Percentiles rank a stretch among this genome's conserved stretches.
phyloP scores from a whole-genome alignment of 2,329 filamentous ascomycete genomes.

The Colletotrichum aenigma region DNA sequence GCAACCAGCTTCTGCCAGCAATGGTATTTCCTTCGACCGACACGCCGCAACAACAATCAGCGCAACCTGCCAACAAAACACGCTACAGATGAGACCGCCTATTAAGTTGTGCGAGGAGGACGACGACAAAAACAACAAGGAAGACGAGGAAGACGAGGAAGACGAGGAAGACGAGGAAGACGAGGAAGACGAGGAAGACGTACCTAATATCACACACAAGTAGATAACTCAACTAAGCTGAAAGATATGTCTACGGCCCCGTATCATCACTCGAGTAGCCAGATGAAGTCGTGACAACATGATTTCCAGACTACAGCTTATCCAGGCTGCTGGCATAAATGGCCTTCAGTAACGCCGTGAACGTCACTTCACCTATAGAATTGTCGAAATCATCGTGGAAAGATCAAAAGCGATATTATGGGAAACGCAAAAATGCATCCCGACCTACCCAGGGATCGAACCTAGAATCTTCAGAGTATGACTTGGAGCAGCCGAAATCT shows the following conservation, averaged over 20 bases:
- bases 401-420: not conserved
- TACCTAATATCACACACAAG: not conserved
- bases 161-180: no score
- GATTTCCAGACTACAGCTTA: not conserved
- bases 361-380: no score
- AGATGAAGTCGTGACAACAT: no score
- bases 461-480: constrained; percentile 7
- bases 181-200: not conserved
- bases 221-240: rapidly evolving
- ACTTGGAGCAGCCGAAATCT: not conserved
- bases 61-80: rapidly evolving
- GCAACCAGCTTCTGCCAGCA: no score
- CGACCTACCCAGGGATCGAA: constrained; percentile 10
- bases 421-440: not conserved
- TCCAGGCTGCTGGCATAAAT: not conserved
- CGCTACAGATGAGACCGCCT: no score
- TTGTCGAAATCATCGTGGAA: not conserved
- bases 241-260: not conserved
- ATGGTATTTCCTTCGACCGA: no score
- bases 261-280: no score
- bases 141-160: no score
- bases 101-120: no score
- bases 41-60: no score
- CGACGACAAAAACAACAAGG: no score
- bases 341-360: not conserved